These are phyloP conservation scores for Globisporangium heterothallicum DNA, from an alignment of 352 stramenopile species.

Conservation along the genomic window DNA sequence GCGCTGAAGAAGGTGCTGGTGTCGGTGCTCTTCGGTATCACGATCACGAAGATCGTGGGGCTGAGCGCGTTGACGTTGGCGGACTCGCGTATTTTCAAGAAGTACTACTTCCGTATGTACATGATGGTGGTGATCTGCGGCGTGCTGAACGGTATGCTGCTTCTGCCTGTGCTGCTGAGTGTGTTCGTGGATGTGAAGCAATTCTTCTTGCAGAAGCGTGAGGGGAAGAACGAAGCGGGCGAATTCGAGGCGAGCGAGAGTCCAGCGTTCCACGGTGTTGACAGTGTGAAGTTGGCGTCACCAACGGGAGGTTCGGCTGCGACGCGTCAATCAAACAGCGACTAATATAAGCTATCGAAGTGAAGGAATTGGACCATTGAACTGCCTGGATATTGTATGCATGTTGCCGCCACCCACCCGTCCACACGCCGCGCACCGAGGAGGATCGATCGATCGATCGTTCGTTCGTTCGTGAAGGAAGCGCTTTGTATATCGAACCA, in stretches of 20 bases:
- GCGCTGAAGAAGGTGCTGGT: slow-evolving; percentile 32
- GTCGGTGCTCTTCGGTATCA: slow-evolving; percentile 41
- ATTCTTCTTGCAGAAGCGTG: slow-evolving; percentile 32
- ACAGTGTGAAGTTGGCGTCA: slow-evolving; percentile 14
- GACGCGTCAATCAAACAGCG: slow-evolving; percentile 24
- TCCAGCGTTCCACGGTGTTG: slow-evolving; percentile 17
- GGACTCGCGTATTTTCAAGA: slow-evolving; percentile 81
- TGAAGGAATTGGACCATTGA: background rate
- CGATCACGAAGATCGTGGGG: slow-evolving; percentile 33
- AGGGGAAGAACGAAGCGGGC: slow-evolving; percentile 12
- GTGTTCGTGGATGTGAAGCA: slow-evolving; percentile 40
- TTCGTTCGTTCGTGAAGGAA: background rate
- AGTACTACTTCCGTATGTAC: slow-evolving; percentile 93
- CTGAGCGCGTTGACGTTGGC: slow-evolving; percentile 34
- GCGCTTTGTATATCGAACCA: background rate
- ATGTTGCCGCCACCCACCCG: slow-evolving; percentile 5
- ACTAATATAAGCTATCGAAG: slow-evolving; percentile 7
- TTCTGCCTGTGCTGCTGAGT: slow-evolving; percentile 58
- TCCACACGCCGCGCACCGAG: slow-evolving; percentile 1
- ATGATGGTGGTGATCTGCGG: slow-evolving; percentile 76
- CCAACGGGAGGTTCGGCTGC: slow-evolving; percentile 9
- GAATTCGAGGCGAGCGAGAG: slow-evolving; percentile 15
- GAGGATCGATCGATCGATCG: too few relatives aligned
- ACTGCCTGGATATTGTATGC: slow-evolving; percentile 6
- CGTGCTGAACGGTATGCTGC: slow-evolving; percentile 70